Percentiles rank a stretch among this genome's conserved stretches.
Evolutionary conservation across 768 basidiomycete species (phyloP).

Genomic region (Cubamyces lactineus): DNA sequence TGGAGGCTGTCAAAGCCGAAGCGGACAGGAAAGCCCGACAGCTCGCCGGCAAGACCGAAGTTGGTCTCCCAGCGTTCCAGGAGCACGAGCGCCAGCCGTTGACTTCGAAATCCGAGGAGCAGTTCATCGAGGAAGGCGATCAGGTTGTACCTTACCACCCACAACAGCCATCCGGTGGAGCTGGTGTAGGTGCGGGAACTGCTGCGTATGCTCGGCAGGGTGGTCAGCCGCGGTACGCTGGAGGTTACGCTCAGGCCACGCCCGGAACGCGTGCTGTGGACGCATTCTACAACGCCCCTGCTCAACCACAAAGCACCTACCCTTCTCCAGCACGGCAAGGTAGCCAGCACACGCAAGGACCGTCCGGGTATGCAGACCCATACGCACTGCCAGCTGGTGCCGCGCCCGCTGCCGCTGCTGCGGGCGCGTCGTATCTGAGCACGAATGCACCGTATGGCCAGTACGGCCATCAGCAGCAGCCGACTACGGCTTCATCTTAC

Average conservation of each 20-base stretch:
- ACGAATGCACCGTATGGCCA: constrained; percentile 28
- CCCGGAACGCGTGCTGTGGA: constrained; percentile 73
- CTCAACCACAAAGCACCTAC: constrained; percentile 25
- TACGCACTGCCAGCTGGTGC: constrained; percentile 23
- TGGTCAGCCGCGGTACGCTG: constrained; percentile 40
- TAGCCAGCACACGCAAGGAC: constrained; percentile 43
- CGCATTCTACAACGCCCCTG: constrained; percentile 63
- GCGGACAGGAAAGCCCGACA: constrained; percentile 79
- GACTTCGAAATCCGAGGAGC: constrained; percentile 60
- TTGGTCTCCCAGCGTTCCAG: constrained; percentile 74
- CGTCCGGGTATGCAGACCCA: constrained; percentile 47
- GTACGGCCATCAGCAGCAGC: constrained; percentile 39
- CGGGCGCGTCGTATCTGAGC: constrained; percentile 40
- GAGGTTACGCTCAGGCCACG: constrained; percentile 68
- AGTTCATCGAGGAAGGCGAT: constrained; percentile 54
- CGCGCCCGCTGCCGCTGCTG: constrained; percentile 25
- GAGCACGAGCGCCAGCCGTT: constrained; percentile 72
- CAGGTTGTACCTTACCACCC: constrained; percentile 25
- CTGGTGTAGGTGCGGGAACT: constrained; percentile 30
- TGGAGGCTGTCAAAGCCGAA: constrained; percentile 87
- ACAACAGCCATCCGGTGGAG: constrained; percentile 26
- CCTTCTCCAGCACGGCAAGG: constrained; percentile 39
- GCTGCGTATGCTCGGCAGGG: constrained; percentile 28
- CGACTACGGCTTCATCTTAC: constrained; percentile 41
- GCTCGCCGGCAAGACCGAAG: constrained; percentile 48